Base-by-base conservation (phyloP, 2,329 filamentous ascomycete genomes). In the Penicillium palitans region DNA sequence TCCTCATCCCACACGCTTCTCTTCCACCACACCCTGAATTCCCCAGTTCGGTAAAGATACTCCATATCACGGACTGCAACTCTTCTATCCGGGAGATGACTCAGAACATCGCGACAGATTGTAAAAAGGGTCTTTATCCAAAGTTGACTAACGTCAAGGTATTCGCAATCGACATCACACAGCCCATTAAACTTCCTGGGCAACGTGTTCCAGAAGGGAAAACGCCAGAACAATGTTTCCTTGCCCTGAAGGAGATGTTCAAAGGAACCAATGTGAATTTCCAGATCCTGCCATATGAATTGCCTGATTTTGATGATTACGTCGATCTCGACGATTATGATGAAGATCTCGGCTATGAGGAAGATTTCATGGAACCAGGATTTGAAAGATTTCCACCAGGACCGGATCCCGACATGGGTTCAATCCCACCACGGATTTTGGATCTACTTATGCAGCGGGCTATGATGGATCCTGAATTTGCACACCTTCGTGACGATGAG, bases 21-120 rank as follows among this genome's bases (percentile, higher is more conserved):
- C 66, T 70, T 27, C 60, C 67, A n/a, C 9, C 42, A 13, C 59
- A 64, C 25, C 68, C 68, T 19, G 35, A 61, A 49, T 66, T 70
- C 27, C 58, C 64, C 2, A 29, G 51, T 2, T 59, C 63, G 2
- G 31, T 70, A 2, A 33, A 63, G 42, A 41, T 6, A 10, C 63
- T 70, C 9, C 9, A 42, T 1, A 59, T 70, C 42, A 58, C 59
- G 9, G 62, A 70, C 57, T 68, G 66, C 59, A 68, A 66, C 46
- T 55, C 58, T 1, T 66, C 68, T 17, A 59, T 67, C 35, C 51
- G 52, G 2, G 59, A 66, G 3, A 48, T 66, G 52, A 46, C 55
- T 8, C 41, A 60, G 25, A 55, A 64, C 15, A 61, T 70, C 33
- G 68, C 66, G 1, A 48, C 53, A 9, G 68, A 68, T 29, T 58